Evolutionary conservation across 768 basidiomycete genomes (phyloP).

Genomic region (Lentinula sp.): DNA sequence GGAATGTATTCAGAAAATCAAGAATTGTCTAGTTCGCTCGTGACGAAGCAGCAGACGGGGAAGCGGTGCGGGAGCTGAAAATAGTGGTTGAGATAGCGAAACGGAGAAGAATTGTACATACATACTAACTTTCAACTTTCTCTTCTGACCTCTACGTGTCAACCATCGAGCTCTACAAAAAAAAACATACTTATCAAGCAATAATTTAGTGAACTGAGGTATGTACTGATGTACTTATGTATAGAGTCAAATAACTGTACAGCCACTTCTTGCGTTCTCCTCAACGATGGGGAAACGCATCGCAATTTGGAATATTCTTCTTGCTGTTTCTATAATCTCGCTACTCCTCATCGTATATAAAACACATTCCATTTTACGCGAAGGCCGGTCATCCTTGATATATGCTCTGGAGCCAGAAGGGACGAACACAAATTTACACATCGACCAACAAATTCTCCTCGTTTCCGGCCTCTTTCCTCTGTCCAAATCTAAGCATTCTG

Average conservation of each 20-base stretch:
- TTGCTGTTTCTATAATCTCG: not conserved
- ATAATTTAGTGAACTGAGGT: no score
- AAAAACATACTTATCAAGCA: no score
- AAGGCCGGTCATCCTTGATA: not conserved
- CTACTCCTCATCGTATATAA: not conserved
- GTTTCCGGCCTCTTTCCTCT: slow-evolving; percentile 53
- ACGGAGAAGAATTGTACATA: no score
- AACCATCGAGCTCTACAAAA: no score
- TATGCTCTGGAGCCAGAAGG: not conserved
- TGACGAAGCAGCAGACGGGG: not conserved
- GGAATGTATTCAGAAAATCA: not conserved
- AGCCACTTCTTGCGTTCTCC: not conserved
- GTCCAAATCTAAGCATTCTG: slow-evolving; percentile 40
- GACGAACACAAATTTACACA: not conserved
- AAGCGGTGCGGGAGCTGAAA: not conserved
- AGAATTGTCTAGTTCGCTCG: not conserved
- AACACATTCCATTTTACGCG: not conserved
- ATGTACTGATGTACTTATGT: no score
- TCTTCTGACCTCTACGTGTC: no score
- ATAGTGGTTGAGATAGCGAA: not conserved
- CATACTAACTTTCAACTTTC: no score
- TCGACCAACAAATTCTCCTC: slow-evolving; percentile 29
- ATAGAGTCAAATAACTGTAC: not conserved
- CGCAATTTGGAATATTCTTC: not conserved
- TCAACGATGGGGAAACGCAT: not conserved